Conservation (phyloP, 139 green algal species). For the Tetraselmis striata region DNA sequence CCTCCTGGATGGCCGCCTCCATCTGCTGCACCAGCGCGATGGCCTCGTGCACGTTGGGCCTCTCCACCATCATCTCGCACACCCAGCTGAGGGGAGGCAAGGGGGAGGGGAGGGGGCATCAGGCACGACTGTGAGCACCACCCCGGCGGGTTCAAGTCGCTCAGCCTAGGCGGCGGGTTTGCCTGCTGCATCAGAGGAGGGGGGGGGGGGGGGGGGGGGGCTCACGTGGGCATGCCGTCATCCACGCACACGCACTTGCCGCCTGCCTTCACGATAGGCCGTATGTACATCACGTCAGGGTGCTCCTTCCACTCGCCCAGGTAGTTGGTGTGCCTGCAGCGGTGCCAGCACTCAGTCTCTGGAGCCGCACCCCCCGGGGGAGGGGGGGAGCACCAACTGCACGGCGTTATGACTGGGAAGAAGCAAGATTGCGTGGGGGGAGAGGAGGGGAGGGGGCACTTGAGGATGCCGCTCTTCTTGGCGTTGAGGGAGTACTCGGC, state of each 20-base stretch:
- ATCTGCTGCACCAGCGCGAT: constrained; percentile 60
- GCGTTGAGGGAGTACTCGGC: constrained; percentile 83
- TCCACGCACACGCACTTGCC: constrained; percentile 42
- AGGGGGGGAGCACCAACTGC: no score
- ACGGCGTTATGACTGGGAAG: no score
- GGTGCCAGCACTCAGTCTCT: neutral
- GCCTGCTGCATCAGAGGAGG: no score
- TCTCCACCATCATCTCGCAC: constrained; percentile 40
- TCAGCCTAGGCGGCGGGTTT: no score
- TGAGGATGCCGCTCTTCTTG: constrained; percentile 10
- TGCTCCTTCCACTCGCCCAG: constrained; percentile 45
- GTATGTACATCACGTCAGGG: constrained; percentile 67
- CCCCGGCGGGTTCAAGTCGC: no score
- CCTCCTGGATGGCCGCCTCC: constrained; percentile 28
- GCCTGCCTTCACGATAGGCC: constrained; percentile 49
- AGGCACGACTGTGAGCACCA: neutral
- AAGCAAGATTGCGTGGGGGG: no score
- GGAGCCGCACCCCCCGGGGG: neutral
- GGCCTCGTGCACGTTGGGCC: constrained; percentile 53
- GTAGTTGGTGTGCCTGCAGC: constrained; percentile 39
- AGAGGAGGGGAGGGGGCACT: no score
- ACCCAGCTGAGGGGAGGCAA: constrained; percentile 6
- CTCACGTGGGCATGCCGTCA: constrained; percentile 84
- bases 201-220: constrained; percentile 61
- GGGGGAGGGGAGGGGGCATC: neutral